Percentiles rank a stretch among this genome's conserved stretches.
Evolutionary conservation across 371 early-diverging fungal species (phyloP).

Genomic region (Pancytospora philotis): DNA sequence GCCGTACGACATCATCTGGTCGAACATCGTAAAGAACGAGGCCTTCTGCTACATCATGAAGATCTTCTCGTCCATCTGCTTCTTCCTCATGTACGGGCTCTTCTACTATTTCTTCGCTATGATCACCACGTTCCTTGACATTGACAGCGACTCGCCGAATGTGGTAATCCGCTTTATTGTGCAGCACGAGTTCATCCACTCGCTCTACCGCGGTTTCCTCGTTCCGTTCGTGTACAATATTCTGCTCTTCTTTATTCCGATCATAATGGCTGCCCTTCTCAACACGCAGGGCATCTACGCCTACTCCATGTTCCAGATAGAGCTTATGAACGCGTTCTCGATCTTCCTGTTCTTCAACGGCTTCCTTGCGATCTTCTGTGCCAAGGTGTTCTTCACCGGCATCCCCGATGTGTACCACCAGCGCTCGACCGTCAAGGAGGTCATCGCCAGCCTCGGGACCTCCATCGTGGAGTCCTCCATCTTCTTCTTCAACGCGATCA

Average conservation of each 20-base stretch:
- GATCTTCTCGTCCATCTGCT: conserved; percentile 38
- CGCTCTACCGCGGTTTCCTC: conserved; percentile 50
- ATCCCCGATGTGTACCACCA: conserved; percentile 29
- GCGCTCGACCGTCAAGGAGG: not conserved
- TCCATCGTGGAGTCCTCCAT: conserved; percentile 42
- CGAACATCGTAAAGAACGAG: conserved; percentile 43
- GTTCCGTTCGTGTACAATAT: conserved; percentile 55
- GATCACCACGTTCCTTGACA: conserved; percentile 16
- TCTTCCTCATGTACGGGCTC: conserved; percentile 49
- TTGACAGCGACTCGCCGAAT: conserved; percentile 10
- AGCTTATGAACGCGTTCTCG: conserved; percentile 50
- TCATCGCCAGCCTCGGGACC: conserved; percentile 29
- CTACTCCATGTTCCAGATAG: conserved; percentile 47
- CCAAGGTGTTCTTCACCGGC: conserved; percentile 37
- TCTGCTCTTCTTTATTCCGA: conserved; percentile 50
- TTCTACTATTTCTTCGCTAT: conserved; percentile 48
- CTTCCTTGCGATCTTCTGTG: conserved; percentile 56
- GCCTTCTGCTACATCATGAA: conserved; percentile 35
- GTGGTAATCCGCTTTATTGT: conserved; percentile 30
- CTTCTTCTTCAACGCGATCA: conserved; percentile 58
- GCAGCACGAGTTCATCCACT: conserved; percentile 21
- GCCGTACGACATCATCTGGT: conserved; percentile 59
- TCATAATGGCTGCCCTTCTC: conserved; percentile 40
- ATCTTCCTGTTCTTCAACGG: conserved; percentile 60
- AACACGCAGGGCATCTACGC: conserved; percentile 54